Evolutionary conservation across 2,329 filamentous ascomycete genomes (phyloP).

Genomic region (Verticillium alfalfae): DNA sequence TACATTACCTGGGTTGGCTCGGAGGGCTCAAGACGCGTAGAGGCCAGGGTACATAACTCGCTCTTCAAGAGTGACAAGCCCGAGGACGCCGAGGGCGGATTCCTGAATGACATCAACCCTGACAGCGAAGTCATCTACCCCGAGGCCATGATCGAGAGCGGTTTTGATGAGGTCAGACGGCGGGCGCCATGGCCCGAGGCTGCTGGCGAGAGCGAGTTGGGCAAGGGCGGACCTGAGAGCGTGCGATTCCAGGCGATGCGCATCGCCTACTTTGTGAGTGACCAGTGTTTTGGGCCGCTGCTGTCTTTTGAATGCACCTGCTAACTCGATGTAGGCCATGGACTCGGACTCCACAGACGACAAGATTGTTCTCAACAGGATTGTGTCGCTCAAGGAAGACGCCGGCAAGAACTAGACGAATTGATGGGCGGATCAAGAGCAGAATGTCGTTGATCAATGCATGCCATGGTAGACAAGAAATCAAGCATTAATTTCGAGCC

Average conservation of each 20-base stretch:
- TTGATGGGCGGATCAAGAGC: not conserved
- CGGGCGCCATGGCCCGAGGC: constrained; percentile 79
- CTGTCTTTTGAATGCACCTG: not conserved
- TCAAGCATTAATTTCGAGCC: not conserved
- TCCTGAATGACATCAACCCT: constrained; percentile 78
- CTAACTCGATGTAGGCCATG: constrained; percentile 45
- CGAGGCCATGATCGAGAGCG: constrained; percentile 74
- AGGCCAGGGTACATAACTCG: constrained; percentile 73
- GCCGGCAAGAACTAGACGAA: constrained; percentile 48
- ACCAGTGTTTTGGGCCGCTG: not conserved
- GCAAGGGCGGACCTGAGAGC: constrained; percentile 60
- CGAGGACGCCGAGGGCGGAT: constrained; percentile 70
- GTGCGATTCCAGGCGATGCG: constrained; percentile 90
- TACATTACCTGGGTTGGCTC: constrained; percentile 84
- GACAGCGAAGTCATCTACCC: constrained; percentile 76
- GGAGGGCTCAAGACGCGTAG: constrained; percentile 60
- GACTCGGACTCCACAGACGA: constrained; percentile 75
- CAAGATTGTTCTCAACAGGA: constrained; percentile 83
- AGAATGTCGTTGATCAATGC: not conserved
- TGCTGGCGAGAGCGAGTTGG: constrained; percentile 61
- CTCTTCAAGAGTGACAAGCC: constrained; percentile 87
- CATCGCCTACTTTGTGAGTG: constrained; percentile 72
- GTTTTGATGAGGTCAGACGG: constrained; percentile 69
- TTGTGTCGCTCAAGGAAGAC: constrained; percentile 88
- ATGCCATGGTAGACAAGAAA: not conserved